phyloP scores from a whole-genome alignment of 257 asterid genomes.

The Solanum acaule region DNA sequence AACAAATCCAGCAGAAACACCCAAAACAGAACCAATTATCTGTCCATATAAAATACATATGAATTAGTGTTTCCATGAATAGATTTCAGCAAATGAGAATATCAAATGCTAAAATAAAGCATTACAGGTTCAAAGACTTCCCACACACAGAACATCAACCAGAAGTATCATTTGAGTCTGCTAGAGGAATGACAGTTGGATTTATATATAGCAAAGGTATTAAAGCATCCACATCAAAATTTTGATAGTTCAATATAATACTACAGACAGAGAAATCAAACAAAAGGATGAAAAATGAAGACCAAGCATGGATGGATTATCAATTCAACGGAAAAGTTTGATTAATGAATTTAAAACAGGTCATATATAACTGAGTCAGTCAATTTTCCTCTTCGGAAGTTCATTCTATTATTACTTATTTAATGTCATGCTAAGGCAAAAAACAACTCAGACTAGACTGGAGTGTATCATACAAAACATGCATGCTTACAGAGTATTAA shows the following conservation, averaged over 20 bases:
- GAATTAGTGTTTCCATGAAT: neutral
- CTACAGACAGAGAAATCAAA: neutral
- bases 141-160: neutral
- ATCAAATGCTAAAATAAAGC: neutral
- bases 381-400: neutral
- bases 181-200: neutral
- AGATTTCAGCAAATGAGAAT: neutral
- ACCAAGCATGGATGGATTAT: neutral
- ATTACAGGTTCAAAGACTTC: neutral
- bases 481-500: neutral
- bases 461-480: neutral
- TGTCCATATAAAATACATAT: conserved; percentile 9
- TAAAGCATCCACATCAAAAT: neutral
- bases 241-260: neutral
- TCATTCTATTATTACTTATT: neutral
- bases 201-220: neutral
- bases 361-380: neutral
- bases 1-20: conserved; percentile 97
- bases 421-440: neutral
- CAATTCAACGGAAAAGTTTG: neutral
- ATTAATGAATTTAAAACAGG: neutral
- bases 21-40: conserved; percentile 90
- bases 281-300: neutral
- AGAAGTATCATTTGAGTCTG: neutral
- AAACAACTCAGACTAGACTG: neutral